Evolutionary conservation across 345 rosid genomes (phyloP).

Genomic region (Citrus trifoliata): DNA sequence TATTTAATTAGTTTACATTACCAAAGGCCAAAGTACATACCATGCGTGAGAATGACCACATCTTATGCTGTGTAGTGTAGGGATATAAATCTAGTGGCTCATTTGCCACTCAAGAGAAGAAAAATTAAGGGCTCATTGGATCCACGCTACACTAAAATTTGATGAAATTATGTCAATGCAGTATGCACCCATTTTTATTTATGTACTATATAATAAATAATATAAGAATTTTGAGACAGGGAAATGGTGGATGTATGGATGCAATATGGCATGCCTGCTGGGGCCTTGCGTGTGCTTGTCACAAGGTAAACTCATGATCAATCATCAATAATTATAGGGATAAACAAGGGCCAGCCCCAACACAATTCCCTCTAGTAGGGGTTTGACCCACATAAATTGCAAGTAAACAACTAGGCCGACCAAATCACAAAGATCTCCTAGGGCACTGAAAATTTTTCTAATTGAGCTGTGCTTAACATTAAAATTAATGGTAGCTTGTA

Average conservation of each 20-base stretch:
- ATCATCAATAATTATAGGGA: background rate
- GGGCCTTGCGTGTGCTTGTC: background rate
- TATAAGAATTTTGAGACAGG: background rate
- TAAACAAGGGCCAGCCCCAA: background rate
- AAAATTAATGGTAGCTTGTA: background rate
- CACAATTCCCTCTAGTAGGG: background rate
- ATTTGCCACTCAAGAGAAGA: no score
- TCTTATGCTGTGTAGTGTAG: background rate
- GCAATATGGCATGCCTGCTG: background rate
- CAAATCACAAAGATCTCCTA: slow-evolving; percentile 42
- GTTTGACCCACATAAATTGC: slow-evolving; percentile 3
- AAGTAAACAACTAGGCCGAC: slow-evolving; percentile 33
- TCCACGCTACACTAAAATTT: background rate
- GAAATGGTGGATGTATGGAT: background rate
- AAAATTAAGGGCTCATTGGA: background rate
- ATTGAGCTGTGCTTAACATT: slow-evolving; percentile 8
- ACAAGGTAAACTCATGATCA: background rate
- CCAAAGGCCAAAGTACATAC: background rate
- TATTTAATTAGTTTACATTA: background rate
- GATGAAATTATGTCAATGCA: background rate
- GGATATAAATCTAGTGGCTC: no score
- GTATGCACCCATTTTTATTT: no score
- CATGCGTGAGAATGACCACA: background rate
- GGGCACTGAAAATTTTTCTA: slow-evolving; percentile 7
- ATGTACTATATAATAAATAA: no score